Percentiles rank a stretch among this genome's conserved stretches.
Evolutionary conservation across 768 basidiomycete species (phyloP).

Genomic region (Lactarius akahatsu): DNA sequence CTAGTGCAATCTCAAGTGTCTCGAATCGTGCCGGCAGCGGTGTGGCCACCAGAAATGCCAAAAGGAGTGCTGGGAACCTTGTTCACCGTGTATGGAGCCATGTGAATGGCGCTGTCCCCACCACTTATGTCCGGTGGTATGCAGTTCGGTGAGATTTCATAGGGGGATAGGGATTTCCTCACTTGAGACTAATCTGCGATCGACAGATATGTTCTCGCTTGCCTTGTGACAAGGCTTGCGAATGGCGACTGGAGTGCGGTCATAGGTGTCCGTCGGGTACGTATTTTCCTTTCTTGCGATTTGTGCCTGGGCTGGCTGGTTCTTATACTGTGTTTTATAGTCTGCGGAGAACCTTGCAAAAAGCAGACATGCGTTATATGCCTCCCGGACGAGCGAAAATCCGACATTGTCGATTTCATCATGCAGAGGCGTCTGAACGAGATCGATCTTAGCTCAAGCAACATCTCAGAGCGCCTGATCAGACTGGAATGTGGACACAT

Average conservation of each 20-base stretch:
- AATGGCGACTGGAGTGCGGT: constrained; percentile 36
- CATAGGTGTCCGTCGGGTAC: constrained; percentile 42
- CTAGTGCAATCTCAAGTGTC: constrained; percentile 34
- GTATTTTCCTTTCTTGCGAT: background rate
- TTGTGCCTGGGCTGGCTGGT: background rate
- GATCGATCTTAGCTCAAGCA: constrained; percentile 31
- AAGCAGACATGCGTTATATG: constrained; percentile 38
- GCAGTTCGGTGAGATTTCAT: too few species aligned
- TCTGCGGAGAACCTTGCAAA: constrained; percentile 42
- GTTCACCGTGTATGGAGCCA: constrained; percentile 38
- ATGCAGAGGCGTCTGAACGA: constrained; percentile 35
- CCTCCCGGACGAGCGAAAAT: constrained; percentile 29
- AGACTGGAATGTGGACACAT: constrained; percentile 39
- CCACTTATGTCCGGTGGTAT: constrained; percentile 37
- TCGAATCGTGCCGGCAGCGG: constrained; percentile 31
- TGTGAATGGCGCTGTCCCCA: constrained; percentile 41
- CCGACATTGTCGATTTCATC: constrained; percentile 40
- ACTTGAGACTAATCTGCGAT: background rate
- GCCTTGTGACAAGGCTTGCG: constrained; percentile 40
- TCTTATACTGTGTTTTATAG: constrained; percentile 27
- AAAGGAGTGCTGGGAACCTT: constrained; percentile 35
- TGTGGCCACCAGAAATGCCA: constrained; percentile 36
- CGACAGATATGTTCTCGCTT: constrained; percentile 39
- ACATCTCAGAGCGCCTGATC: constrained; percentile 35
- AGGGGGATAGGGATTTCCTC: background rate